phyloP scores from a whole-genome alignment of 225 moss, liverwort and hornwort species.

The Polytrichum commune region DNA sequence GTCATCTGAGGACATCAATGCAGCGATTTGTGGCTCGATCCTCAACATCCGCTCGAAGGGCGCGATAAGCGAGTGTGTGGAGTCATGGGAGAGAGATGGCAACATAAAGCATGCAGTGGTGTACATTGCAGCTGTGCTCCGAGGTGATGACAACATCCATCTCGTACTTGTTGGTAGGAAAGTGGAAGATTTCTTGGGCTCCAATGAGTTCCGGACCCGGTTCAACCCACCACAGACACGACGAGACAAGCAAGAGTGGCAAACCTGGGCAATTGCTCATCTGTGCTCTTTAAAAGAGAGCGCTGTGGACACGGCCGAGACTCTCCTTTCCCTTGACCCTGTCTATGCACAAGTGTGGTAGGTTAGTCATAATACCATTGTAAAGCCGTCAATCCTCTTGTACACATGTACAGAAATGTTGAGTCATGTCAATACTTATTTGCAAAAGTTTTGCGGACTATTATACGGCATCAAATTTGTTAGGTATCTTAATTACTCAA shows the following conservation, averaged over 20 bases:
- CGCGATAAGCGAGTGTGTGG: conserved; percentile 35
- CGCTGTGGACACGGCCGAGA: conserved; percentile 41
- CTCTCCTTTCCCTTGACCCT: conserved; percentile 34
- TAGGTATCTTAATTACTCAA: too few relatives aligned
- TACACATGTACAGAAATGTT: conserved; percentile 9
- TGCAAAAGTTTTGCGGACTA: neutral
- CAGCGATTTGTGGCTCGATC: conserved; percentile 40
- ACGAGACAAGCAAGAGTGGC: conserved; percentile 50
- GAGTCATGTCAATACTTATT: neutral
- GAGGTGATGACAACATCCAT: conserved; percentile 36
- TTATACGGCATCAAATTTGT: neutral
- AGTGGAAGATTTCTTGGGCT: conserved; percentile 50
- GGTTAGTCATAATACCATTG: neutral
- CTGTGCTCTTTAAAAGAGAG: conserved; percentile 41
- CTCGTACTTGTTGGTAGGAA: conserved; percentile 62
- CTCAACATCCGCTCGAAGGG: conserved; percentile 33
- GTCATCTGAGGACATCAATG: conserved; percentile 28
- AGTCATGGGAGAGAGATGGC: conserved; percentile 37
- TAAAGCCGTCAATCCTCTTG: neutral
- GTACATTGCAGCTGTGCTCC: conserved; percentile 47
- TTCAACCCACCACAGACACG: conserved; percentile 46
- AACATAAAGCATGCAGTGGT: conserved; percentile 40
- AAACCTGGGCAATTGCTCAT: conserved; percentile 49
- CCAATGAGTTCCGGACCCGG: conserved; percentile 44
- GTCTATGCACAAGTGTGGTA: conserved; percentile 58